Percentiles rank a stretch among this genome's conserved stretches.
Conservation (phyloP, 2,329 filamentous ascomycete genomes). For the Scedosporium apiospermum region DNA sequence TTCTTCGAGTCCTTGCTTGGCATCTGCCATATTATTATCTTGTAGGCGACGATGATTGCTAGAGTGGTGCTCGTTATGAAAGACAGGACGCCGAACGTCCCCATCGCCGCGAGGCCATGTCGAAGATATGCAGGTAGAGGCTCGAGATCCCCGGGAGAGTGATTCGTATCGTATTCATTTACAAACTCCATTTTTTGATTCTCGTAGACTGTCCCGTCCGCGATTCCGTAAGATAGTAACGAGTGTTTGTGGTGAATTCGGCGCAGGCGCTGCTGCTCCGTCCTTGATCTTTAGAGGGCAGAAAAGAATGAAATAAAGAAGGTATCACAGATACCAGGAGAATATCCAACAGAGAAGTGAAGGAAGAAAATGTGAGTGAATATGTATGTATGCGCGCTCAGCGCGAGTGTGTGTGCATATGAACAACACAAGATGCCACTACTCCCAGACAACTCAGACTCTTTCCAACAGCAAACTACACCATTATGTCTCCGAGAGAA, state of each 20-base stretch:
- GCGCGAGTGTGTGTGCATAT: background rate
- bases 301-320: background rate
- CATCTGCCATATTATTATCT: conserved; percentile 24
- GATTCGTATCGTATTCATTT: conserved; percentile 16
- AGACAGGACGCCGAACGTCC: conserved; percentile 24
- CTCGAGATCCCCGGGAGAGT: conserved; percentile 19
- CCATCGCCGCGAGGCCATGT: conserved; percentile 26
- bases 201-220: background rate
- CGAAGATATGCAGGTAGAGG: conserved; percentile 24
- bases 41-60: conserved; percentile 24
- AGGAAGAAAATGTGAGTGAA: background rate
- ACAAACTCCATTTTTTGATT: background rate
- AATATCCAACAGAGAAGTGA: background rate
- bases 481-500: background rate
- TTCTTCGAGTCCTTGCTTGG: conserved; percentile 9
- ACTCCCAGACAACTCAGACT: background rate
- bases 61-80: conserved; percentile 23
- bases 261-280: background rate
- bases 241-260: background rate
- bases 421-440: background rate
- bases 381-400: background rate
- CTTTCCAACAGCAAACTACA: background rate
- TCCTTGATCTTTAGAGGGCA: background rate
- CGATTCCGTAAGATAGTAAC: background rate
- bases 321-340: background rate